phyloP scores from a whole-genome alignment of 2,329 filamentous ascomycete species.

The Alternaria atra region DNA sequence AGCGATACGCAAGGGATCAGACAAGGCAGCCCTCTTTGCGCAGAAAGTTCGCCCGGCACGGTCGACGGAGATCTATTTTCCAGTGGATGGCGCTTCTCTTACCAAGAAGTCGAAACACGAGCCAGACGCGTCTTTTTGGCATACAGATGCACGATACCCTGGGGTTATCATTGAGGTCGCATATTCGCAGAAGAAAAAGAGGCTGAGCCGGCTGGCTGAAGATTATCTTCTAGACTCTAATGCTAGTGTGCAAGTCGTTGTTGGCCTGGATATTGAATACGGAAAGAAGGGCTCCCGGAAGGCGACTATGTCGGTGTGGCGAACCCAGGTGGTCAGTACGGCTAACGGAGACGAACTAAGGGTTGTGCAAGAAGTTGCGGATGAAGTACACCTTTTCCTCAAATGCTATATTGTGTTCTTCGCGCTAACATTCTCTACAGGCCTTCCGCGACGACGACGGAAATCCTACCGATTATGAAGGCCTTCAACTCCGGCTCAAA shows the following conservation, averaged over 20 bases:
- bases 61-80: slow-evolving; percentile 28
- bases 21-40: slow-evolving; percentile 24
- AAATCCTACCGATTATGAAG: background rate
- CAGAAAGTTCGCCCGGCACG: slow-evolving; percentile 28
- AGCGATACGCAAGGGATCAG: slow-evolving; percentile 27
- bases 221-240: slow-evolving; percentile 31
- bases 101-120: slow-evolving; percentile 32
- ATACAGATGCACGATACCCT: slow-evolving; percentile 32
- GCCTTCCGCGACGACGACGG: background rate
- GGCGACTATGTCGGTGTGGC: slow-evolving; percentile 21
- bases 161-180: slow-evolving; percentile 34
- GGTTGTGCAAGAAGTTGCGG: slow-evolving; percentile 8
- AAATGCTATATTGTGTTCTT: no score
- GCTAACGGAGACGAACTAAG: no score
- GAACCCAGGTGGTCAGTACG: no score
- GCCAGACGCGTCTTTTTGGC: slow-evolving; percentile 33
- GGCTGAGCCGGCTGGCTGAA: slow-evolving; percentile 23
- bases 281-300: slow-evolving; percentile 19
- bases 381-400: slow-evolving; percentile 9
- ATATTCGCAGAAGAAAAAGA: slow-evolving; percentile 25
- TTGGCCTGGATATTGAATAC: slow-evolving; percentile 28
- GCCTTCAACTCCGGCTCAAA: background rate
- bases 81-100: slow-evolving; percentile 5
- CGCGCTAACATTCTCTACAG: background rate
- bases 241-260: slow-evolving; percentile 22